These are phyloP conservation scores for Cicer cuneatum DNA, from an alignment of 306 rosid species.

Conservation along the genomic window DNA sequence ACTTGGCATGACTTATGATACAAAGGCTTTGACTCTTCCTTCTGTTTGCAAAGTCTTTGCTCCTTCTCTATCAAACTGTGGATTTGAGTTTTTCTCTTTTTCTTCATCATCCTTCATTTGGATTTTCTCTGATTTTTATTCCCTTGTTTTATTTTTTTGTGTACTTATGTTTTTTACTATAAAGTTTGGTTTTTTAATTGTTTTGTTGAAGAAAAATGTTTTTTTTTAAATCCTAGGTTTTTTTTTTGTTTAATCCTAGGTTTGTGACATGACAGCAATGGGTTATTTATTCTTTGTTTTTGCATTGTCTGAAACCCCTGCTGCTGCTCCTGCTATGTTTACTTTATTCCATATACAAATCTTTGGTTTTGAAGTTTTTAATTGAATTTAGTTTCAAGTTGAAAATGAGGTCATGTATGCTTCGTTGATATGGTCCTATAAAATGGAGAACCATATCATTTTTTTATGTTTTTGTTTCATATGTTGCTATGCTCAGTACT, in stretches of 20 bases:
- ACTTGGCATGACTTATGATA: constrained; percentile 29
- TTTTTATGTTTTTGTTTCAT: neutral
- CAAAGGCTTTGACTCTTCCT: constrained; percentile 75
- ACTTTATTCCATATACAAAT: neutral
- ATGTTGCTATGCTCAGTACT: neutral
- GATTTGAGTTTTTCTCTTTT: constrained; percentile 50
- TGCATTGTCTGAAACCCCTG: constrained; percentile 71
- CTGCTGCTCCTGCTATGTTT: constrained; percentile 73
- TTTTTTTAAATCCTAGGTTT: too few species aligned
- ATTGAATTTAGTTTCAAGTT: constrained; percentile 2
- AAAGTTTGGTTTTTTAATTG: too few species aligned
- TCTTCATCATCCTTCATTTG: neutral
- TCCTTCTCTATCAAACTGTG: constrained; percentile 71
- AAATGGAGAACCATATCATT: neutral
- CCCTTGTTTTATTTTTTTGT: neutral
- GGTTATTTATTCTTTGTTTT: constrained; percentile 27
- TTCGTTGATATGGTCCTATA: neutral
- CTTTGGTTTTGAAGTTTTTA: neutral
- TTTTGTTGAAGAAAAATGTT: too few species aligned
- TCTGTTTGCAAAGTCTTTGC: constrained; percentile 76
- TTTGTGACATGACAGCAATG: constrained; percentile 3
- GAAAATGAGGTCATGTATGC: neutral
- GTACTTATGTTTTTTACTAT: too few species aligned
- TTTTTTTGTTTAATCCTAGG: neutral
- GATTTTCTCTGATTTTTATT: neutral